phyloP scores from a whole-genome alignment of 495 filamentous ascomycete genomes.

The Bathelium albidoporum region DNA sequence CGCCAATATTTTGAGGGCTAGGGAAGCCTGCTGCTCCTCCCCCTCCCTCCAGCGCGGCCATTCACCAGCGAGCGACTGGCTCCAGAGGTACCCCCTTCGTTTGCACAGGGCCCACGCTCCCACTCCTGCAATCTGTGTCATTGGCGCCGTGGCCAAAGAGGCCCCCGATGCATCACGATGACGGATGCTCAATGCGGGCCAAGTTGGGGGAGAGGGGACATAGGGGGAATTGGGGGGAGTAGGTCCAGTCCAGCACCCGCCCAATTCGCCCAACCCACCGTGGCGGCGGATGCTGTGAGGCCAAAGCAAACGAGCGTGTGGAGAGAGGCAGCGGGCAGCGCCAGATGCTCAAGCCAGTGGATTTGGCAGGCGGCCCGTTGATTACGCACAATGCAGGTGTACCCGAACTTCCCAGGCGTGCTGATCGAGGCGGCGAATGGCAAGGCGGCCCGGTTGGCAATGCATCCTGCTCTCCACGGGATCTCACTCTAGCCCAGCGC shows the following conservation, averaged over 20 bases:
- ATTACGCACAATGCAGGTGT: conserved; percentile 6
- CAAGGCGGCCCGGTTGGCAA: background rate
- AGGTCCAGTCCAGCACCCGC: background rate
- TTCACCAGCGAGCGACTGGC: background rate
- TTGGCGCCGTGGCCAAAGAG: background rate
- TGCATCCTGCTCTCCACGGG: background rate
- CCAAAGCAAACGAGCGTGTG: background rate
- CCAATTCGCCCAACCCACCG: background rate
- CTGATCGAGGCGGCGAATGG: conserved; percentile 4
- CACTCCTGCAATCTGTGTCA: background rate
- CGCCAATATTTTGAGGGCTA: conserved; percentile 4
- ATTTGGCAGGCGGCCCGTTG: conserved; percentile 4
- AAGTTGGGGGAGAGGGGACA: too few relatives aligned
- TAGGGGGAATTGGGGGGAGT: too few relatives aligned
- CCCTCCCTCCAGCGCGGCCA: too few relatives aligned
- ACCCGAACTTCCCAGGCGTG: conserved; percentile 2
- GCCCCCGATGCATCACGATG: background rate
- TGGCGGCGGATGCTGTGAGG: background rate
- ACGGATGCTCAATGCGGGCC: too few relatives aligned
- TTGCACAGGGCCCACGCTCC: background rate
- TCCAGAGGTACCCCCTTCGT: background rate
- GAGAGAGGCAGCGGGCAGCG: background rate
- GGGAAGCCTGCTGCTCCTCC: background rate
- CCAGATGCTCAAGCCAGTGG: background rate
- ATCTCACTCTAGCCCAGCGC: conserved; percentile 4